A percentile compares a stretch with the other conserved stretches of the same genome.
Evolutionary conservation across 139 green algal species (phyloP).

Genomic region (Chlamydomonas schloesseri): DNA sequence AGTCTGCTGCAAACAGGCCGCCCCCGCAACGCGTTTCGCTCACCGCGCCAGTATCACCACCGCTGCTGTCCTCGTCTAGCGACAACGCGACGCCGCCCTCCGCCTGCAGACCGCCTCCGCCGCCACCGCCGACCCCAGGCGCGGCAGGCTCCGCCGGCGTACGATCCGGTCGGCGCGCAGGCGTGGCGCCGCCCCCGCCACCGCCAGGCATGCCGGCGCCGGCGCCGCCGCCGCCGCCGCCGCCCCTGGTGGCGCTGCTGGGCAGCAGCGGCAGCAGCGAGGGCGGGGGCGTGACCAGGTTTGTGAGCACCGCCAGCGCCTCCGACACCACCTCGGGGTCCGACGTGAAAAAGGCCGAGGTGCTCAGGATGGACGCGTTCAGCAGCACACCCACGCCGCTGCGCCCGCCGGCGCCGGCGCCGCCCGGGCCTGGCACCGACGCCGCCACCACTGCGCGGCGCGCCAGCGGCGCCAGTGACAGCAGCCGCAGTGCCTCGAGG

Average conservation of each 20-base stretch:
- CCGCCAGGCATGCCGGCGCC: not conserved
- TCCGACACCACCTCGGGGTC: slow-evolving; percentile 63
- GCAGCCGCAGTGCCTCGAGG: slow-evolving; percentile 65
- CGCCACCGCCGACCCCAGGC: not conserved
- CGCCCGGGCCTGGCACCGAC: slow-evolving; percentile 51
- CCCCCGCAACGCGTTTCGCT: not conserved
- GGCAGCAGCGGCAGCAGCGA: slow-evolving; percentile 57
- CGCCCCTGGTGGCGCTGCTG: not conserved
- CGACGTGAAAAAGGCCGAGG: slow-evolving; percentile 51
- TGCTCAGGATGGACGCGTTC: slow-evolving; percentile 51
- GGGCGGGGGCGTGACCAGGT: slow-evolving; percentile 65
- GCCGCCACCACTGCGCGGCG: slow-evolving; percentile 63
- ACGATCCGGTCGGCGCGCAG: slow-evolving; percentile 8
- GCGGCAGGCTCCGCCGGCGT: not conserved
- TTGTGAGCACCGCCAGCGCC: slow-evolving; percentile 70
- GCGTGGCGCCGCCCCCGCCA: not conserved
- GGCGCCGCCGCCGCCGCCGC: not conserved
- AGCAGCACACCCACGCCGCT: slow-evolving; percentile 70
- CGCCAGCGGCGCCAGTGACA: slow-evolving; percentile 66
- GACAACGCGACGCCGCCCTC: not conserved
- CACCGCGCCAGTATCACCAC: not conserved
- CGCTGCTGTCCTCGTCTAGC: not conserved
- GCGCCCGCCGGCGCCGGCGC: not conserved
- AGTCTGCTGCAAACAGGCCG: too few relatives aligned
- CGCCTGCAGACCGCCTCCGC: not conserved